Percentiles rank a stretch among this genome's conserved stretches.
phyloP scores from a whole-genome alignment of 805 yeast species.

The Barnettozyma pratensis region DNA sequence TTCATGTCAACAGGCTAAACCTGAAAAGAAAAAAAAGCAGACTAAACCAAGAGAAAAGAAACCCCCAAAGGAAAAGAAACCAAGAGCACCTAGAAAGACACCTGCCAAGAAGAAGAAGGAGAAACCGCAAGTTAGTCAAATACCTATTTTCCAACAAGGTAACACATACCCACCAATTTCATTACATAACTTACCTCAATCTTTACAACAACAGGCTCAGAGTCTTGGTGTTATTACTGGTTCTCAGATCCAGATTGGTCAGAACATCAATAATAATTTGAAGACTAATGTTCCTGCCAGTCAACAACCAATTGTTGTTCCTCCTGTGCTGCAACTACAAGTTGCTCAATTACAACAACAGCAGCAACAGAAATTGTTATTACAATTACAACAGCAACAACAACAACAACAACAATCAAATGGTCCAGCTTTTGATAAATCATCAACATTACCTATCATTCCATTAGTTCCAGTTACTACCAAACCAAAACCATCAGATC shows the following conservation, averaged over 20 bases:
- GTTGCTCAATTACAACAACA: conserved; percentile 23
- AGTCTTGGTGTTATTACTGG: conserved; percentile 1
- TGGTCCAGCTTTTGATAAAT: not conserved
- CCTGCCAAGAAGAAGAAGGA: conserved; percentile 23
- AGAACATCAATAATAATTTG: not conserved
- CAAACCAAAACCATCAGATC: not conserved
- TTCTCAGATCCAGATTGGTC: conserved; percentile 3
- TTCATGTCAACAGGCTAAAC: conserved; percentile 6
- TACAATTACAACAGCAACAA: conserved; percentile 13
- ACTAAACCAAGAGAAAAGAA: conserved; percentile 19
- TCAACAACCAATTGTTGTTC: conserved; percentile 9
- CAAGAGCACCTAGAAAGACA: conserved; percentile 25
- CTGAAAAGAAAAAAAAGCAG: conserved; percentile 8
- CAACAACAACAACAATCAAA: conserved; percentile 1
- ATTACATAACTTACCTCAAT: conserved; percentile 10
- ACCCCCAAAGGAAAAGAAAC: conserved; percentile 23
- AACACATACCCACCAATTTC: conserved; percentile 15
- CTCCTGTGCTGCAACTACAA: conserved; percentile 15
- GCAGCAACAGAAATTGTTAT: conserved; percentile 18
- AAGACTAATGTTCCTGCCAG: not conserved
- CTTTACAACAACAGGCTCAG: conserved; percentile 16
- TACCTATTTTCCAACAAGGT: conserved; percentile 21
- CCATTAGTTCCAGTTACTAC: not conserved
- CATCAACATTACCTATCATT: not conserved
- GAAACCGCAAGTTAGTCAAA: conserved; percentile 17